Evolutionary conservation across 768 basidiomycete species (phyloP), one percentile per base, ranked within the genome.

Genomic region (Mycena vitilis): DNA sequence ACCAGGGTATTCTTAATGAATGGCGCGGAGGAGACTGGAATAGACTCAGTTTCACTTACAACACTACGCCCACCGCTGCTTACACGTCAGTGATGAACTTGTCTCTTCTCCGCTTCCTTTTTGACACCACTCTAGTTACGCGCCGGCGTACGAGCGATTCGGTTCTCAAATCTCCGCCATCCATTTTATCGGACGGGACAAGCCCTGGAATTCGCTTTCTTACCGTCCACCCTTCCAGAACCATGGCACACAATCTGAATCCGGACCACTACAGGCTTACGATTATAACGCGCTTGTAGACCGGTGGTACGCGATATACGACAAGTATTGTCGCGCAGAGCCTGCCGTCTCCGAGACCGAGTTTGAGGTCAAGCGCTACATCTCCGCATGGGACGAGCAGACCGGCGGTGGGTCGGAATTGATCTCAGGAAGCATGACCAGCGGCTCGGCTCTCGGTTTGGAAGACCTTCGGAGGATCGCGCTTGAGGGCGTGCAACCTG

Each of bases 1-100:
- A 99, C 81, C 98, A 99, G 78, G 98, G 98, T 18, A 82, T 98
- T 69, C 85, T 99, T 71, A 99, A 99, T 75, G 96, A 99, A 82
- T 98, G 96, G 96, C 85, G 93, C 72, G 90, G 91, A 38, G 78
- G 78, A 22, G 79, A 94, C 75, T 99, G 98, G 98, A 89, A 98
- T 74, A 87, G 95, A 73, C 89, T 99, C 73, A 95, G 95, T 77
- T 99, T 99, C 81, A 95, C 91, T 48, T 99, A 98, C 83, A 99
- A 99, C 79, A 98, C 96, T 18, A 99, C 98, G 4, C 98, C 98
- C 20, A 95, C 95, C 16, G 95, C 97, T 66, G 95, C 92, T 61
- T 99, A 99, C 83, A 96, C 95, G 92, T 96, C 75, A 84, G 94
- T 88, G 63, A 69, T 63, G 51, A 30, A 65, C 53, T 73, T 71